A percentile compares a stretch with the other conserved stretches of the same genome.
These are phyloP conservation scores for Aspergillus flavus DNA, from an alignment of 2,329 filamentous ascomycete genomes.

Conservation along the genomic window DNA sequence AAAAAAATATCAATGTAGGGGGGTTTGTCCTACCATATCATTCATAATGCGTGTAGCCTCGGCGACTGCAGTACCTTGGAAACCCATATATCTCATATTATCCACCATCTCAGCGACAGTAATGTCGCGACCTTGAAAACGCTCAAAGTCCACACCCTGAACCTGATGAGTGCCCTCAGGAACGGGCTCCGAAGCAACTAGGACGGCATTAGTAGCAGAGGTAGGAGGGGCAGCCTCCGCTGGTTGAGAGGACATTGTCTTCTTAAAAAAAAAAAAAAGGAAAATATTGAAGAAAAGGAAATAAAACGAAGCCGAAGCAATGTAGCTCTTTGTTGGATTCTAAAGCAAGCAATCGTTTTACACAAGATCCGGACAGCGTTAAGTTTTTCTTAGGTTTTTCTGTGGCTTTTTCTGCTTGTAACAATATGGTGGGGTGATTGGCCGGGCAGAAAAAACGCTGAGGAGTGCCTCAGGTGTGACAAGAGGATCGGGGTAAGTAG, in stretches of 20 bases:
- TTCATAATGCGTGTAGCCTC: constrained; percentile 93
- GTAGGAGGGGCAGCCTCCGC: constrained; percentile 50
- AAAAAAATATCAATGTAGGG: background rate
- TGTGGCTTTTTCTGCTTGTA: background rate
- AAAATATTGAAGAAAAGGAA: background rate
- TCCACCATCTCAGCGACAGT: constrained; percentile 82
- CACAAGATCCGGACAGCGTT: background rate
- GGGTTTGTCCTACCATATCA: constrained; percentile 71
- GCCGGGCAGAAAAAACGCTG: background rate
- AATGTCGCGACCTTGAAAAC: constrained; percentile 68
- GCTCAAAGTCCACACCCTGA: constrained; percentile 89
- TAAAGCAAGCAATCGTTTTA: background rate
- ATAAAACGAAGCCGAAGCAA: background rate
- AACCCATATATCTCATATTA: constrained; percentile 84
- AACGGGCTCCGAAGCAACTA: constrained; percentile 81
- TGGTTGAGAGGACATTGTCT: constrained; percentile 13
- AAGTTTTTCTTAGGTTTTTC: constrained; percentile 10
- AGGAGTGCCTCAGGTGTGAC: background rate
- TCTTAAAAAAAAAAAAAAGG: background rate
- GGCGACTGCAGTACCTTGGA: constrained; percentile 77
- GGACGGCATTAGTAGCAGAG: constrained; percentile 74
- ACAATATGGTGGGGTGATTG: constrained; percentile 4
- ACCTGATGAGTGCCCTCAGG: constrained; percentile 72
- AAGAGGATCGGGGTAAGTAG: background rate
- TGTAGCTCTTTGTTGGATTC: background rate